Evolutionary conservation across 169 alveolate species (phyloP).

Genomic region (Perkinsus marinus): DNA sequence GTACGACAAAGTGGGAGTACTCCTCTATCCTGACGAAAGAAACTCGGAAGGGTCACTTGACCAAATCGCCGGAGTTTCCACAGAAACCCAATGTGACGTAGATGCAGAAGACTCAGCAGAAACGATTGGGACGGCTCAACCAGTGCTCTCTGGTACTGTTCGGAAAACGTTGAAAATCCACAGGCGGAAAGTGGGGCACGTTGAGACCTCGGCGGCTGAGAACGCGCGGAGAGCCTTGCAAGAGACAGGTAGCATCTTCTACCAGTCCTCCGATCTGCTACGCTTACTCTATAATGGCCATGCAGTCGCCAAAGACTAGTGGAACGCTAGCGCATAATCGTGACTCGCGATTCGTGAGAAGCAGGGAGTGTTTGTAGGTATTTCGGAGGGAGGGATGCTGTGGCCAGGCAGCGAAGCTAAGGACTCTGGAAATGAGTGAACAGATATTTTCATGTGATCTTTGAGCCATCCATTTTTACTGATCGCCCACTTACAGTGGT

Average conservation of each 20-base stretch:
- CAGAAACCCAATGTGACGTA: neutral
- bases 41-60: neutral
- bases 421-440: neutral
- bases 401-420: neutral
- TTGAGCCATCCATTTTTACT: no score
- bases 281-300: neutral
- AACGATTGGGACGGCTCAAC: neutral
- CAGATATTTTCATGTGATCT: no score
- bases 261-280: neutral
- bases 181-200: neutral
- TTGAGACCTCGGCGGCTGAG: neutral
- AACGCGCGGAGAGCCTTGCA: neutral
- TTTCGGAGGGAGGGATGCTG: neutral
- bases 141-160: neutral
- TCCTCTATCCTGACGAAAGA: neutral
- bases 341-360: neutral
- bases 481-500: neutral
- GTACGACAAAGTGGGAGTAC: neutral
- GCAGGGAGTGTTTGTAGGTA: neutral
- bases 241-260: neutral
- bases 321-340: neutral
- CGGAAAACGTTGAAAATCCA: neutral
- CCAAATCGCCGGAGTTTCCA: neutral
- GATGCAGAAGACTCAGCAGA: neutral
- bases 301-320: neutral